Evolutionary conservation across 768 basidiomycete species (phyloP).

Genomic region (Termitomyces sp.): DNA sequence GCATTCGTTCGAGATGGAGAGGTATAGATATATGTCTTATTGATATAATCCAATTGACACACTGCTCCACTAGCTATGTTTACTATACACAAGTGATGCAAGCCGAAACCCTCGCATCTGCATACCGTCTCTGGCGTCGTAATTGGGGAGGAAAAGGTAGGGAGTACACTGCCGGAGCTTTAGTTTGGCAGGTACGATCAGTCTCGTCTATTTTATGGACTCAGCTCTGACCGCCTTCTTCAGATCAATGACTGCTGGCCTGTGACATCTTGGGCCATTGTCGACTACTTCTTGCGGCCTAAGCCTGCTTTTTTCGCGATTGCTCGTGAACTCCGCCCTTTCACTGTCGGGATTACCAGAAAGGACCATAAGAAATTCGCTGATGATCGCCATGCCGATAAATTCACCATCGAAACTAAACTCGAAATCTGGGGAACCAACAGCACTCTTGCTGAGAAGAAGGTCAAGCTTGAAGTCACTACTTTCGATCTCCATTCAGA

Average conservation of each 20-base stretch:
- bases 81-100: slow-evolving; percentile 98
- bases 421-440: slow-evolving; percentile 91
- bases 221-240: slow-evolving; percentile 1
- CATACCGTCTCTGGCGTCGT: slow-evolving; percentile 88
- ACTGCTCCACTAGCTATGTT: slow-evolving; percentile 66
- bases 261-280: slow-evolving; percentile 89
- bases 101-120: slow-evolving; percentile 84
- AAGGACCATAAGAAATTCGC: slow-evolving; percentile 63
- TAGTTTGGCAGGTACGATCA: slow-evolving; percentile 86
- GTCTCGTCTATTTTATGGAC: neutral
- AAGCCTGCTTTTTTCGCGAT: slow-evolving; percentile 91
- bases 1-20: slow-evolving; percentile 84
- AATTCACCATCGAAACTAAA: slow-evolving; percentile 62
- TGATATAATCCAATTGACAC: slow-evolving; percentile 12
- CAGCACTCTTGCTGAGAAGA: slow-evolving; percentile 59
- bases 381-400: slow-evolving; percentile 62
- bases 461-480: slow-evolving; percentile 61
- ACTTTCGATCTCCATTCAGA: slow-evolving; percentile 64
- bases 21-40: slow-evolving; percentile 34
- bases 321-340: slow-evolving; percentile 76
- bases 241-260: slow-evolving; percentile 94
- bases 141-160: slow-evolving; percentile 87
- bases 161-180: slow-evolving; percentile 86
- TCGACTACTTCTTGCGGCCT: slow-evolving; percentile 90
- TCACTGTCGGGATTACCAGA: slow-evolving; percentile 83